A percentile compares a stretch with the other conserved stretches of the same genome.
phyloP scores from a whole-genome alignment of 257 asterid genomes.

The Thymus quinquecostatus region DNA sequence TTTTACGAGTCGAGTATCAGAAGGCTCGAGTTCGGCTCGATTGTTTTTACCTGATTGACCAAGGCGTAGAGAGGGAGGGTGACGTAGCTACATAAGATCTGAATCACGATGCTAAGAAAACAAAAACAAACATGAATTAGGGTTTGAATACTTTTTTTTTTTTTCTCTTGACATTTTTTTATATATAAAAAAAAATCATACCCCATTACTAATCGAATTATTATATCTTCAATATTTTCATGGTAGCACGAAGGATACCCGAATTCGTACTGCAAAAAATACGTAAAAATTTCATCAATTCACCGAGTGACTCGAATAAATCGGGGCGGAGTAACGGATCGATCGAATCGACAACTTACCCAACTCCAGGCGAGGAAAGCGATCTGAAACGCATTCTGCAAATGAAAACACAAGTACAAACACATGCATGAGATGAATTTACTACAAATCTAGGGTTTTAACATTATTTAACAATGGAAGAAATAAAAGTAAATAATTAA shows the following conservation, averaged over 20 bases:
- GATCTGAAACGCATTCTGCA: conserved; percentile 92
- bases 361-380: conserved; percentile 94
- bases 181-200: not conserved
- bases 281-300: not conserved
- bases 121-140: not conserved
- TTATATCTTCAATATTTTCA: conserved; percentile 59
- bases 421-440: not conserved
- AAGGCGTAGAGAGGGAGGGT: conserved; percentile 93
- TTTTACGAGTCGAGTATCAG: too few species aligned
- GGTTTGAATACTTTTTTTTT: not conserved
- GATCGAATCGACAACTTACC: conserved; percentile 45
- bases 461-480: not conserved
- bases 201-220: conserved; percentile 86
- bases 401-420: not conserved
- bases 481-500: not conserved
- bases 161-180: not conserved
- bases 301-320: too few species aligned
- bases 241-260: conserved; percentile 87
- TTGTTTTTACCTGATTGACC: conserved; percentile 70
- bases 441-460: not conserved
- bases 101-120: conserved; percentile 59
- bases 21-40: not conserved
- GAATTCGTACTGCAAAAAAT: conserved; percentile 61
- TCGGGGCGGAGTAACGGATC: not conserved
- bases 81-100: conserved; percentile 82